Base-by-base conservation (phyloP, 2,329 filamentous ascomycete species). In the Nothophoma quercina region DNA sequence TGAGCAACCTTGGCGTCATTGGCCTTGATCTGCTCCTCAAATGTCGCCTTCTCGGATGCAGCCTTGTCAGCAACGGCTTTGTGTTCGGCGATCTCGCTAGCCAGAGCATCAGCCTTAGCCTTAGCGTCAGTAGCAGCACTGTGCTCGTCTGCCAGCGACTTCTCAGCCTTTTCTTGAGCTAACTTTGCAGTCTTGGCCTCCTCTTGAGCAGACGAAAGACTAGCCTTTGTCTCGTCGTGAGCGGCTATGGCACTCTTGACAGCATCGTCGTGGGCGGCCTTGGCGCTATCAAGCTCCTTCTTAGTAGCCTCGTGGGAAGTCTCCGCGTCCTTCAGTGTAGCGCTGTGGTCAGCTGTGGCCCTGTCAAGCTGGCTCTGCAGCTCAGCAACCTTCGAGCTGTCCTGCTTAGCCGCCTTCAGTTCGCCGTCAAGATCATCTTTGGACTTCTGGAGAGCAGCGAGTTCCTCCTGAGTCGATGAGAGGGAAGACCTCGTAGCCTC, bases 11-110 rank as follows among this genome's bases (percentile, higher is more conserved):
- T 68, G 15, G 63, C 35, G 13, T 64, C 58, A 29, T 63, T 55
- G 9, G 56, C 60, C 48, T 68, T 57, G 30, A 68, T 60, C 48
- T 69, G 60, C 44, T 64, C 62, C 22, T 67, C 53, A 1, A 64
- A 56, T 23, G 59, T 58, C 8, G 51, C 49, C 48, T 65, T 65
- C 45, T 66, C 62, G 7, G 63, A 30, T 29, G 56, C 40, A 5
- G 56, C 51, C 57, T 67, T 66, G 45, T 64, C 63, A 33, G 51
- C 48, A 15, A 56, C 58, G 21, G 60, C 58, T 54, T 68, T 67
- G 42, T 66, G 58, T 8, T 67, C 62, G 2, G 60, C 59, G 22
- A 67, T 39, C 21, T 63, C 62, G 19, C 56, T 41, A 25, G 63
- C 59, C 19, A 65, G 40, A 1, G 56, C 23, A 13, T 59, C 56